Evolutionary conservation across 2,329 filamentous ascomycete species (phyloP).

Genomic region (Eutypella sp.): DNA sequence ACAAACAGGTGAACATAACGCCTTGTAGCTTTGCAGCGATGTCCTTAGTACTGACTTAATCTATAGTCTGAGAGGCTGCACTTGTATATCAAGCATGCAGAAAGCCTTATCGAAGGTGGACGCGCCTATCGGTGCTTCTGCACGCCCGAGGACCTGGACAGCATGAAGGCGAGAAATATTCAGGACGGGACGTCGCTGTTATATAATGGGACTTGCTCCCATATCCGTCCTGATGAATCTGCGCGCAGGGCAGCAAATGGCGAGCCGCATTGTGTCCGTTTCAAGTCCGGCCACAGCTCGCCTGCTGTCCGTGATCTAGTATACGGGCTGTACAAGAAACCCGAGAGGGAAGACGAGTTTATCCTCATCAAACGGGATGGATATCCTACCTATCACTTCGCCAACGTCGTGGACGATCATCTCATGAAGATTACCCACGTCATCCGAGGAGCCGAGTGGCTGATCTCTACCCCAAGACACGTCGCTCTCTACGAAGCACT

Average conservation of each 20-base stretch:
- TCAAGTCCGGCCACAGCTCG: slow-evolving; percentile 60
- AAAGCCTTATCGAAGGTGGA: slow-evolving; percentile 62
- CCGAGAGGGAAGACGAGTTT: slow-evolving; percentile 66
- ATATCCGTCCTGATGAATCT: slow-evolving; percentile 62
- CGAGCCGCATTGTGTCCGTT: slow-evolving; percentile 71
- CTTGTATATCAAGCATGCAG: slow-evolving; percentile 67
- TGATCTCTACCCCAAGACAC: slow-evolving; percentile 81
- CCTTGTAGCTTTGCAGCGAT: not conserved
- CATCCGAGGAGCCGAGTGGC: slow-evolving; percentile 91
- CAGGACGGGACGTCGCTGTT: slow-evolving; percentile 38
- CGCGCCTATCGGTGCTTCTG: slow-evolving; percentile 95
- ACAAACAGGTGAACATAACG: slow-evolving; percentile 67
- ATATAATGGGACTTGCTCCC: slow-evolving; percentile 64
- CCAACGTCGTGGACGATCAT: slow-evolving; percentile 95
- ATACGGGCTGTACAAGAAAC: slow-evolving; percentile 62
- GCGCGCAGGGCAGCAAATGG: slow-evolving; percentile 63
- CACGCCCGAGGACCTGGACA: slow-evolving; percentile 62
- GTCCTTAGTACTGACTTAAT: slow-evolving; percentile 1
- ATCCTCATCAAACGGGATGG: slow-evolving; percentile 89
- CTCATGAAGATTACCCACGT: slow-evolving; percentile 95
- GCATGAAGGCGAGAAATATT: slow-evolving; percentile 59
- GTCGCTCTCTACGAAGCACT: slow-evolving; percentile 70
- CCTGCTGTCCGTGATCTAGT: slow-evolving; percentile 72
- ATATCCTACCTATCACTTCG: slow-evolving; percentile 92
- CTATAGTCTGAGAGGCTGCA: slow-evolving; percentile 69